phyloP scores from a whole-genome alignment of 768 basidiomycete species.

The Suillus hirtellus region DNA sequence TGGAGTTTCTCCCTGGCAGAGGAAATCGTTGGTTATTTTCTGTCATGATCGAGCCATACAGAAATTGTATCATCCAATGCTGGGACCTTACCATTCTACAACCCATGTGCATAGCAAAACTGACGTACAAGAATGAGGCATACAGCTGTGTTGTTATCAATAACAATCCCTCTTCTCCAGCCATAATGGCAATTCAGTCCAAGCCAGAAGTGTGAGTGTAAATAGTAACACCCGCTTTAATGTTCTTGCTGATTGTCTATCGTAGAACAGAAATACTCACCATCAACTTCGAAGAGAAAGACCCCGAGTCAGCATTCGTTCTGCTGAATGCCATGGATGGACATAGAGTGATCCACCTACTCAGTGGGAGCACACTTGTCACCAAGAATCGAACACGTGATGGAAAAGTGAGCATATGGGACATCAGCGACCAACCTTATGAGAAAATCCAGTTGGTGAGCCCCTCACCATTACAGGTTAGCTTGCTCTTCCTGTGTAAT shows the following conservation, averaged over 20 bases:
- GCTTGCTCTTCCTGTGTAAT: conserved; percentile 6
- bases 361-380: conserved; percentile 40
- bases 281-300: conserved; percentile 37
- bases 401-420: conserved; percentile 38
- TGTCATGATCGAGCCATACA: conserved; percentile 30
- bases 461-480: conserved; percentile 33
- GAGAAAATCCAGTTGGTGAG: conserved; percentile 39
- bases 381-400: conserved; percentile 32
- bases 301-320: conserved; percentile 40
- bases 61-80: conserved; percentile 46
- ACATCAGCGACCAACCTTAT: conserved; percentile 30
- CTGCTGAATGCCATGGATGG: conserved; percentile 34
- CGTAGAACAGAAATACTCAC: conserved; percentile 44
- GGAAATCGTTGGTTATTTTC: conserved; percentile 49
- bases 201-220: conserved; percentile 36
- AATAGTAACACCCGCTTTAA: background rate
- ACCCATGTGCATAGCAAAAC: conserved; percentile 45
- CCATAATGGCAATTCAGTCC: conserved; percentile 44
- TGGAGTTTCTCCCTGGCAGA: conserved; percentile 49
- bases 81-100: conserved; percentile 48
- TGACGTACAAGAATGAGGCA: conserved; percentile 31
- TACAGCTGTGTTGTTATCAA: conserved; percentile 51
- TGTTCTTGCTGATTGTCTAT: background rate
- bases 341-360: conserved; percentile 34
- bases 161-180: conserved; percentile 33